Evolutionary conservation across 805 yeast genomes (phyloP).

Genomic region (Kodamaea hsintzibuensis): DNA sequence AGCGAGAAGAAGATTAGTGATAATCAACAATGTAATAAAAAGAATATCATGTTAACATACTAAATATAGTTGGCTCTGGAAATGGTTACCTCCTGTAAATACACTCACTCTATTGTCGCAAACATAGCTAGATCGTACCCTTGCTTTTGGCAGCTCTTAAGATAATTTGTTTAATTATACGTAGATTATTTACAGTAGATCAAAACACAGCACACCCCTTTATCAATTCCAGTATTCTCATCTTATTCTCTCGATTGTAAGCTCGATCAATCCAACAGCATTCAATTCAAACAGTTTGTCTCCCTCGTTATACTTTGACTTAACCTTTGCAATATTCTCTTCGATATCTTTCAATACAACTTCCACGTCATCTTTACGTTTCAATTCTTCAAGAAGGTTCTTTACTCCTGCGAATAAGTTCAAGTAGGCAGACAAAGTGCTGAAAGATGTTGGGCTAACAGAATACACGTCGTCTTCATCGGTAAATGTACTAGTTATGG

Average conservation of each 20-base stretch:
- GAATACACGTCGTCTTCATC: conserved; percentile 16
- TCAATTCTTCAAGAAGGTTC: conserved; percentile 18
- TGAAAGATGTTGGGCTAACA: conserved; percentile 30
- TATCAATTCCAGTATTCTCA: too few species aligned
- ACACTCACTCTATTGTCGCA: too few species aligned
- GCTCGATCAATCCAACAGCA: conserved; percentile 33
- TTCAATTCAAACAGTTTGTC: conserved; percentile 23
- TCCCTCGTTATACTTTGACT: conserved; percentile 8
- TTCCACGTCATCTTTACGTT: conserved; percentile 17
- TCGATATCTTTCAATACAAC: conserved; percentile 11
- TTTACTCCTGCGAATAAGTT: conserved; percentile 49
- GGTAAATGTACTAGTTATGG: conserved; percentile 12
- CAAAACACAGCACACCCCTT: too few species aligned
- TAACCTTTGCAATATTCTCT: conserved; percentile 12
- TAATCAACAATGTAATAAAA: background rate
- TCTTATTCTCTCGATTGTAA: conserved; percentile 36
- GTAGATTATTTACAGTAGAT: background rate
- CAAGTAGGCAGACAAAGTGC: conserved; percentile 54
- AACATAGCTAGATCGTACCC: too few species aligned
- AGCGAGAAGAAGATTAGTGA: background rate
- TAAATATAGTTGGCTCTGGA: too few species aligned
- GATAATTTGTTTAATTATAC: background rate
- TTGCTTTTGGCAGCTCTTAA: too few species aligned
- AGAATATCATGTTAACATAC: too few species aligned
- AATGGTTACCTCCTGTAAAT: too few species aligned